Evolutionary conservation across 352 stramenopile species (phyloP).

Genomic region (Peronosclerospora sorghi): DNA sequence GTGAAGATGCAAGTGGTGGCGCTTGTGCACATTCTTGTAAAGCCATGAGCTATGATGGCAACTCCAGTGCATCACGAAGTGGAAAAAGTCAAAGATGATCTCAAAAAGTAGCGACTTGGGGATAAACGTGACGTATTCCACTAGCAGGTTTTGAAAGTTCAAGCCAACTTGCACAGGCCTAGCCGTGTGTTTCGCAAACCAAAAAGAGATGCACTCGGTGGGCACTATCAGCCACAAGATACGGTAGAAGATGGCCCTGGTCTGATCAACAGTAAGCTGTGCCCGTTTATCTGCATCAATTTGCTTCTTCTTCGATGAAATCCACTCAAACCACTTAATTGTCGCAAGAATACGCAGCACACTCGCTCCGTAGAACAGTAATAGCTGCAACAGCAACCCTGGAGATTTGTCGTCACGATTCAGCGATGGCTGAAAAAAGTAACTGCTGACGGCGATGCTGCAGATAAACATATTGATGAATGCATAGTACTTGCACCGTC

Average conservation of each 20-base stretch:
- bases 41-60: constrained; percentile 59
- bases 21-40: constrained; percentile 77
- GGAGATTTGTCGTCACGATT: not conserved
- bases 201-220: constrained; percentile 62
- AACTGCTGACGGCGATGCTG: constrained; percentile 30
- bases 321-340: constrained; percentile 74
- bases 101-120: constrained; percentile 80
- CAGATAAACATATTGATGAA: constrained; percentile 80
- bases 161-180: not conserved
- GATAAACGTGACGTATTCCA: constrained; percentile 53
- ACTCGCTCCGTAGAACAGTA: constrained; percentile 29
- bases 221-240: constrained; percentile 58
- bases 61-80: constrained; percentile 66
- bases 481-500: constrained; percentile 66
- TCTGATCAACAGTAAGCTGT: constrained; percentile 31
- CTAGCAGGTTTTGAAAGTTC: constrained; percentile 19
- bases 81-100: constrained; percentile 78
- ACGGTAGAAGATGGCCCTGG: constrained; percentile 37
- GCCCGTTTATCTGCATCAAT: constrained; percentile 55
- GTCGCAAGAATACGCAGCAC: constrained; percentile 50
- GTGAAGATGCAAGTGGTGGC: constrained; percentile 67
- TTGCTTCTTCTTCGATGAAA: constrained; percentile 52
- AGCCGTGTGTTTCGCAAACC: constrained; percentile 18
- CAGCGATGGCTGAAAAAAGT: constrained; percentile 8
- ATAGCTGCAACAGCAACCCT: not conserved